Evolutionary conservation across 208 protist species (phyloP), one percentile per base, ranked within the genome.

Genomic region (Leishmania martiniquensis): DNA sequence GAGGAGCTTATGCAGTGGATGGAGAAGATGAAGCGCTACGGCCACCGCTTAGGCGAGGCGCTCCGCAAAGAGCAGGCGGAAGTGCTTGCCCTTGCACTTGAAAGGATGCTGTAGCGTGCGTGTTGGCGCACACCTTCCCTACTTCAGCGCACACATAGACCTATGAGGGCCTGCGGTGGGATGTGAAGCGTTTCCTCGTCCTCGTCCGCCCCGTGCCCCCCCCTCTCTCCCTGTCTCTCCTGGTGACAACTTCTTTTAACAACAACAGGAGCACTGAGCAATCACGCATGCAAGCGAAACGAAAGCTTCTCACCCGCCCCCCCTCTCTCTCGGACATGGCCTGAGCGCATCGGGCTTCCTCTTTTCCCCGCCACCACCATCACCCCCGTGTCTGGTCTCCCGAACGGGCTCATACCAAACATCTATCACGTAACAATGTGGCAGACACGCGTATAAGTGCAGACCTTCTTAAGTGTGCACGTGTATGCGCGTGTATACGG

Each of bases 1-100:
- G 62, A 72, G 51, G 84, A 92, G 55, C 66, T 96, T 12, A 65
- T 87, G 72, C 51, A 57, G 29, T 96, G 92, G 92, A 85, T 89
- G 67, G 79, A 93, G 29, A 81, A 74, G 44, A 94, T 96, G 92
- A 90, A 91, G 49, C 72, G 25, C n/a, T 79, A 90, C 67, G 92
- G 92, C 0, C 77, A 89, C 32, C 69, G 54, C 0, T 78, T 96
- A 4, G 71, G 83, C 1, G 78, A 76, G 42, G 15, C 25, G 20
- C 72, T 83, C 67, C 79, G 92, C 15, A 77, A 85, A 65, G 75
- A 85, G 39, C 92, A 96, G 65, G 92, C 92, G 20, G 88, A 80
- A 47, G 12, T 83, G 22, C 83, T 96, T 32, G 84, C 92, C 20
- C 76, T 86, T 7, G 80, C 80, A 1, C 39, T 93, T 65, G 89